Evolutionary conservation across 768 basidiomycete genomes (phyloP), one percentile per base, ranked within the genome.

Genomic region (Hygrocybe punicea): DNA sequence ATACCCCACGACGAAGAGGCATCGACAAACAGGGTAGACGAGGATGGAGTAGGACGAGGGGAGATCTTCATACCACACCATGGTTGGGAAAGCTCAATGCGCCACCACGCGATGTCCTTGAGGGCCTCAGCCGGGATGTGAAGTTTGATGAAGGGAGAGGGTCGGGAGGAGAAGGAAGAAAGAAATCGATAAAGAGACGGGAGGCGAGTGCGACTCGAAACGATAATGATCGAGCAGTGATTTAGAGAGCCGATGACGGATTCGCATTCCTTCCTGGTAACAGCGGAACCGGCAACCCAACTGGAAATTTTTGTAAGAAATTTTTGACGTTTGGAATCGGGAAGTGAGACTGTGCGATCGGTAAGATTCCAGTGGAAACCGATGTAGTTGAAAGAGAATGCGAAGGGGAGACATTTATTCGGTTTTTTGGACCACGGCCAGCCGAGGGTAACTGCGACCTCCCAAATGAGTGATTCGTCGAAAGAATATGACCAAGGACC

Each of bases 41-140:
- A 35, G 2, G 51, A 24, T 2, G 39, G 34, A 13, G 35, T 29
- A 2, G 57, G 56, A 1, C 53, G 53, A n/a, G 45, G 6, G 29
- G 29, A 29, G 29, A 65, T 48, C 6, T 34, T 44, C 29, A 56
- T 37, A 14, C 17, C 29, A 33, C 33, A 25, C 14, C 25, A 36
- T 6, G 25, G 21, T 14, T 52, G 16, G 10, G 10, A 16, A 6
- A 64, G 57, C 16, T 11, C 35, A 14, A 2, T 23, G 1, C 11
- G 6, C 74, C 73, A 75, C 73, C 70, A 75, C 19, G 50, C 45
- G n/a, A 75, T 57, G 50, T 69, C 62, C 0, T 61, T 11, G 36
- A 71, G 44, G 6, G 68, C n/a, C 2, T 61, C 58, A 8, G n/a
- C 19, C 2, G 65, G 57, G 19, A 56, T 60, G 35, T 50, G 67